Conservation (phyloP, 2,329 filamentous ascomycete genomes). For the Alternaria sp. region DNA sequence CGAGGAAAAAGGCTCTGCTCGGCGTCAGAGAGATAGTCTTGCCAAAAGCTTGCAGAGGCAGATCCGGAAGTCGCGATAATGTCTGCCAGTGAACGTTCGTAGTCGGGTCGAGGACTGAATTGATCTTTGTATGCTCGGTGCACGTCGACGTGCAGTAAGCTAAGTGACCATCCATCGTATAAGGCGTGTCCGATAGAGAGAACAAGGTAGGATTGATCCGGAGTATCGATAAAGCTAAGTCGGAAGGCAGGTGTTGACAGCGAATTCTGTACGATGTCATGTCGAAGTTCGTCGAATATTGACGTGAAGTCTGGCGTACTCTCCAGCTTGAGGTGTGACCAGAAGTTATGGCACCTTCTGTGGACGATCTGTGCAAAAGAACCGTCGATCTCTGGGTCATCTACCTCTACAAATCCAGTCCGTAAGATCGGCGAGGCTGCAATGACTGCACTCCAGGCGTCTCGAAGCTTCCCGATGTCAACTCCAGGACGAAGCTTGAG, state of each 20-base stretch:
- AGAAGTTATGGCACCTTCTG: constrained; percentile 42
- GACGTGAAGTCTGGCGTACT: constrained; percentile 38
- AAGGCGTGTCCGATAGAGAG: constrained; percentile 85
- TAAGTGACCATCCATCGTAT: constrained; percentile 88
- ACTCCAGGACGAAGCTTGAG: constrained; percentile 66
- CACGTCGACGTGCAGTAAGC: constrained; percentile 76
- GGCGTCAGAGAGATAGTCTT: constrained; percentile 67
- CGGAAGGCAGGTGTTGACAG: constrained; percentile 37
- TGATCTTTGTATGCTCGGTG: constrained; percentile 66
- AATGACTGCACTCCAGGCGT: constrained; percentile 70
- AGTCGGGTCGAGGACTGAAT: constrained; percentile 55
- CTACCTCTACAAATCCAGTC: constrained; percentile 74
- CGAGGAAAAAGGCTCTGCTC: constrained; percentile 53
- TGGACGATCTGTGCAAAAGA: constrained; percentile 66
- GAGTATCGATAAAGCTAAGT: constrained; percentile 50
- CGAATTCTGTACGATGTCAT: constrained; percentile 41
- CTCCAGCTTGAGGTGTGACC: constrained; percentile 36
- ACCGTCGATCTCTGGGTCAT: constrained; percentile 64
- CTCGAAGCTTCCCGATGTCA: constrained; percentile 64
- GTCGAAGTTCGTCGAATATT: constrained; percentile 43
- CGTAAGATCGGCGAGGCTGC: constrained; percentile 73
- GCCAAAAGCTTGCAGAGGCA: constrained; percentile 73
- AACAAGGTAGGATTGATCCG: constrained; percentile 54
- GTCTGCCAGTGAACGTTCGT: constrained; percentile 63
- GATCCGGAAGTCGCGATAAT: constrained; percentile 59